Evolutionary conservation across 768 basidiomycete species (phyloP), one percentile per base, ranked within the genome.

Genomic region (Tylopilus subfusipes): DNA sequence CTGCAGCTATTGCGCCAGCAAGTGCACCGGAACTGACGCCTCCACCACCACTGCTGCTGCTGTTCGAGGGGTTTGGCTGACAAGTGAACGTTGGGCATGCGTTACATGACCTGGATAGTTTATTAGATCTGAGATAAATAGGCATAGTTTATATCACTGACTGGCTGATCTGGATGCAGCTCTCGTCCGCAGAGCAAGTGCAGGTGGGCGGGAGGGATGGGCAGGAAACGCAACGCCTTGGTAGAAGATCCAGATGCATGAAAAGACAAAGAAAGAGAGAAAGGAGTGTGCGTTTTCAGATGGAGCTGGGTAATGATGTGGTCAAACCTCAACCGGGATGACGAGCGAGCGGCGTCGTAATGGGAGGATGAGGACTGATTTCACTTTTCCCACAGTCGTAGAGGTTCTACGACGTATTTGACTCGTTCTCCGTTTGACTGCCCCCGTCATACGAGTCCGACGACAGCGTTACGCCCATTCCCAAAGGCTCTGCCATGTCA

Each of bases 1-100:
- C 76, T 31, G 82, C 88, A 29, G 90, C 73, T 53, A 92, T 78
- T 39, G 83, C 88, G 44, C 88, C 90, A 19, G 86, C 89, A 19
- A 90, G 76, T 3, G 85, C 88, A 42, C 88, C 88, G 50, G 81
- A 78, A 65, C 85, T 84, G 48, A 83, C 72, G 11, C 82, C 81
- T 5, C 69, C 66, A 25, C 14, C 70, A 8, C 80, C 78, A 21
- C 49, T 33, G 42, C 33, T 38, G 16, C 38, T 13, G 5, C 63
- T 56, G 22, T 49, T 53, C 25, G 54, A 57, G 19, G 60, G 25
- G 19, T 49, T 73, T 29, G 73, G 51, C 25, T 82, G 76, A 61
- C 88, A 91, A 56, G 69, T 67, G 61, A 79, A 81, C 40, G 70
- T 69, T 13, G 75, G 67, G 62, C 89, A 91, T 1, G 72, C 70